Percentiles rank a stretch among this genome's conserved stretches.
phyloP scores from a whole-genome alignment of 805 yeast genomes.

The Wickerhamomyces bovis region DNA sequence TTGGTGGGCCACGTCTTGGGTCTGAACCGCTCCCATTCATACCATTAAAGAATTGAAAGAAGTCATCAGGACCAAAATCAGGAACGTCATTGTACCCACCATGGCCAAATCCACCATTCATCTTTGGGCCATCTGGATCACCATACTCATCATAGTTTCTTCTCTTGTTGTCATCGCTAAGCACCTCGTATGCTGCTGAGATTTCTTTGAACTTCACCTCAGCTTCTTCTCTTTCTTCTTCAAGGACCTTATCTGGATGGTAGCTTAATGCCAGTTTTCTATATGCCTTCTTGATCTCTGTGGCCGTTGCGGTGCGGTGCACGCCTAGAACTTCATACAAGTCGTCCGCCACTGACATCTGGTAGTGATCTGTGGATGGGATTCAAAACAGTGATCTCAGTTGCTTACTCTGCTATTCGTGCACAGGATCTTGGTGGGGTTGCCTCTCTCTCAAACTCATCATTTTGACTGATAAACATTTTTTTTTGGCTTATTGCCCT shows the following conservation, averaged over 20 bases:
- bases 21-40: conserved; percentile 12
- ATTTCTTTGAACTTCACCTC: conserved; percentile 80
- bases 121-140: conserved; percentile 29
- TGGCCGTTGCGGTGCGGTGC: conserved; percentile 52
- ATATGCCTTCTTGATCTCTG: conserved; percentile 80
- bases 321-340: conserved; percentile 68
- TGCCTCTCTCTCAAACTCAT: background rate
- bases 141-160: conserved; percentile 56
- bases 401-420: background rate
- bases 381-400: background rate
- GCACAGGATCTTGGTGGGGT: background rate
- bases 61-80: conserved; percentile 66
- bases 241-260: conserved; percentile 87
- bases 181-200: conserved; percentile 77
- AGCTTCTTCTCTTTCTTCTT: conserved; percentile 59
- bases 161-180: conserved; percentile 63
- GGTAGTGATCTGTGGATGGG: background rate
- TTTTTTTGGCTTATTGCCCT: too few species aligned
- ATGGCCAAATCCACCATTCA: conserved; percentile 26
- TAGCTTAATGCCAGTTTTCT: conserved; percentile 72
- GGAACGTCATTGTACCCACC: conserved; percentile 32
- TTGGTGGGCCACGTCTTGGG: conserved; percentile 1
- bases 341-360: conserved; percentile 16
- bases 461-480: background rate
- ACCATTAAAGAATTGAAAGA: conserved; percentile 60